Base-by-base conservation (phyloP, 495 filamentous ascomycete genomes). In the Lasiosphaeriaceae sp. region DNA sequence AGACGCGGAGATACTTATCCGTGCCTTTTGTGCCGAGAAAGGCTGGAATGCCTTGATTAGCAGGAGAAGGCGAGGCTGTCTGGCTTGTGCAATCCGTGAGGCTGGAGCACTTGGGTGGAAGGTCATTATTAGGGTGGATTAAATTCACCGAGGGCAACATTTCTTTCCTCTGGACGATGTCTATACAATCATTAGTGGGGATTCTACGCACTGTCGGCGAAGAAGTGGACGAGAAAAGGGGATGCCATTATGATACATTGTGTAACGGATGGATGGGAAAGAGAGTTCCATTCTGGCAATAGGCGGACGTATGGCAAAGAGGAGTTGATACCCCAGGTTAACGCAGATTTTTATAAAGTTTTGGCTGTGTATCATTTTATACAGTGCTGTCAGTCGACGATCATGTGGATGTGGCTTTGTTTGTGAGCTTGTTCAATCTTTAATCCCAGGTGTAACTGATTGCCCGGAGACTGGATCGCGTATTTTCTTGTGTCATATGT, bases 41-140 rank as follows among this genome's bases (percentile, higher is more conserved):
- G 88, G 86, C 2, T 80, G 80, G 70, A 83, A 89, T 66, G 87
- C 86, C 16, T 59, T 91, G 48, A 81, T 91, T 56, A 85, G 85
- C 49, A 72, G 86, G 26, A 77, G 77, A 45, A 80, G 83, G 48
- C 75, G 83, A 59, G 83, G 80, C 0, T 90, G 88, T 64, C 59
- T 90, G 35, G 76, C 78, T 9, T 90, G 88, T 63, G 85, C 85
- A 60, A 79, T 91, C 24, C 75, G 88, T 22, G 87, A 91, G 70
- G 87, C 86, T 0, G 80, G 79, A 11, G 87, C 87, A 7, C 60
- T 90, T 47, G 82, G 82, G 7, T 83, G 86, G 71, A 80, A 77
- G 46, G 79, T 89, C 17, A 75, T 91, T 37, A 74, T 91, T 35
- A 75, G 86, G 52, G 77, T 88, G 11, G 77, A 82, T 17, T 83